Conservation (phyloP, 1,284 basidiomycete genomes). For the Apiotrichum domesticum region DNA sequence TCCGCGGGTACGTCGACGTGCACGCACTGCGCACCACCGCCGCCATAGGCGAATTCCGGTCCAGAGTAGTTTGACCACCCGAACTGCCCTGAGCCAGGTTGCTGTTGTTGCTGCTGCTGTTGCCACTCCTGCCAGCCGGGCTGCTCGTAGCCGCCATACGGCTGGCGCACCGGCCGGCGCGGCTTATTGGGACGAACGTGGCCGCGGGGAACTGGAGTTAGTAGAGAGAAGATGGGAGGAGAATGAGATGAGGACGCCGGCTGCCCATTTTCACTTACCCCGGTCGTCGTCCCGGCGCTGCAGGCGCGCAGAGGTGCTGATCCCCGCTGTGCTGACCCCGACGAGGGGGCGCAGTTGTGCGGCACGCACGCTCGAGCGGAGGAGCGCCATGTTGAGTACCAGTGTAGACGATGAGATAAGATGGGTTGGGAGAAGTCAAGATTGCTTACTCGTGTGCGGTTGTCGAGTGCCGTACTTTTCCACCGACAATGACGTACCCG, state of each 20-base stretch:
- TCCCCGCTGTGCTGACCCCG: background rate
- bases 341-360: background rate
- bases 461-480: too few relatives aligned
- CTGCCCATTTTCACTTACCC: background rate
- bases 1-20: slow-evolving; percentile 37
- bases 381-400: background rate
- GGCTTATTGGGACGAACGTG: slow-evolving; percentile 24
- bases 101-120: background rate
- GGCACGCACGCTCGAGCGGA: background rate
- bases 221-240: background rate
- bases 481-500: too few relatives aligned
- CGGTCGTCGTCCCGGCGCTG: slow-evolving; percentile 3
- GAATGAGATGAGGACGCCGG: background rate
- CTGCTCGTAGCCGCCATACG: background rate
- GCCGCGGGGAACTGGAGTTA: slow-evolving; percentile 27
- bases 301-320: background rate
- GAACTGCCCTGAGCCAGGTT: background rate
- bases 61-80: too few relatives aligned
- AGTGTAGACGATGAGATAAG: too few relatives aligned
- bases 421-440: too few relatives aligned
- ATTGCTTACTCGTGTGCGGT: too few relatives aligned
- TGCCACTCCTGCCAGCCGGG: background rate
- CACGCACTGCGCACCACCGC: slow-evolving; percentile 1
- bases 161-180: background rate
- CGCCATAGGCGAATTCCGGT: too few relatives aligned